Conservation (phyloP, 768 basidiomycete species). For the Boletellus ananas region DNA sequence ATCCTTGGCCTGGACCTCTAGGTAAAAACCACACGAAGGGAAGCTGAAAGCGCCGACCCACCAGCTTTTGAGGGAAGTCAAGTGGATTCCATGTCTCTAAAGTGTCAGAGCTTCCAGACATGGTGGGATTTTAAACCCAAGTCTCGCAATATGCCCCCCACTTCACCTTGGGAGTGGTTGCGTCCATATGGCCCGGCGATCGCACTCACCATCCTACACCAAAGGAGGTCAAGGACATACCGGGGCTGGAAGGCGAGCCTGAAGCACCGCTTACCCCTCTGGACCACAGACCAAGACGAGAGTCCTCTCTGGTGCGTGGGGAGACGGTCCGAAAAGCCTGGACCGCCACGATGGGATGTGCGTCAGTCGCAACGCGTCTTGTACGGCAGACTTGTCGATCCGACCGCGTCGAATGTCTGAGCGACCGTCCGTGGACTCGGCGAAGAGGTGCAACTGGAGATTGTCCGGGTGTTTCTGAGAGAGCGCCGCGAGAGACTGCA, state of each 20-base stretch:
- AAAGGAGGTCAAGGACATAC: not conserved
- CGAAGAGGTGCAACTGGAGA: constrained; percentile 59
- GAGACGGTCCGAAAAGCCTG: constrained; percentile 15
- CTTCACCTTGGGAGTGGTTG: constrained; percentile 69
- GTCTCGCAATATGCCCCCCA: constrained; percentile 63
- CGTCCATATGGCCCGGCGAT: constrained; percentile 76
- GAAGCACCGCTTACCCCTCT: constrained; percentile 58
- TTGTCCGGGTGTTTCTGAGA: constrained; percentile 50
- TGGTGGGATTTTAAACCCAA: constrained; percentile 59
- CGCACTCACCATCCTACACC: constrained; percentile 63
- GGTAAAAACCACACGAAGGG: no score
- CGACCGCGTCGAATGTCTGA: constrained; percentile 43
- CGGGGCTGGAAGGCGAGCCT: not conserved
- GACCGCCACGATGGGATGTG: constrained; percentile 30
- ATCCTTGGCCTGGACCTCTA: no score
- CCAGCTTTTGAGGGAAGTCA: no score
- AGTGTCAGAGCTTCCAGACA: constrained; percentile 61
- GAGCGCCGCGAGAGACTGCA: constrained; percentile 48
- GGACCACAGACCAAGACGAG: constrained; percentile 82
- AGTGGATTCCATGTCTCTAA: not conserved
- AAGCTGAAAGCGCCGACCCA: no score
- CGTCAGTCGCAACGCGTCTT: constrained; percentile 36
- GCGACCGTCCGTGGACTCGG: constrained; percentile 41
- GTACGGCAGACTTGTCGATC: constrained; percentile 50
- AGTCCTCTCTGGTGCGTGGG: constrained; percentile 31